Conservation (phyloP, 2,329 filamentous ascomycete species). For the Botrytis cinerea region DNA sequence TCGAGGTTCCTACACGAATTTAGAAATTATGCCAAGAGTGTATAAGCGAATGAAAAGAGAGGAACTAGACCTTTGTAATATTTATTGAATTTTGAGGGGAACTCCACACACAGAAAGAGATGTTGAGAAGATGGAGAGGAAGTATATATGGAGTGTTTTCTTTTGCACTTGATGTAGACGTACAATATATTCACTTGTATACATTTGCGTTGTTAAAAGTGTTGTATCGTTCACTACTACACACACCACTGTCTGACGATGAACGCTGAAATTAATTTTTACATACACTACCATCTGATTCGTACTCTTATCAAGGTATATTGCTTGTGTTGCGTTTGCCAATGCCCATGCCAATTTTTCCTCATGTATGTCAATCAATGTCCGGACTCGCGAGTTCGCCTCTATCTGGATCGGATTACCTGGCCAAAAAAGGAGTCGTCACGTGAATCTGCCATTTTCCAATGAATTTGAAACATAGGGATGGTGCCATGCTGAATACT, state of each 20-base stretch:
- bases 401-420: not conserved
- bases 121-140: not conserved
- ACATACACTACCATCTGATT: conserved; percentile 11
- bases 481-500: not conserved
- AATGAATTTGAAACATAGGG: conserved; percentile 1
- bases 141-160: not conserved
- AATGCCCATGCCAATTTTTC: not conserved
- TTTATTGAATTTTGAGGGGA: conserved; percentile 16
- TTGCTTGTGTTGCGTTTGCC: not conserved
- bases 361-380: not conserved
- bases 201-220: not conserved
- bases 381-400: not conserved
- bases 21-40: conserved; percentile 29
- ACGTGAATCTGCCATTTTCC: conserved; percentile 1
- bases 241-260: not conserved
- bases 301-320: not conserved
- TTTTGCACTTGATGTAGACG: not conserved
- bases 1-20: conserved; percentile 23
- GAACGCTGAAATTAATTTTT: not conserved
- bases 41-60: conserved; percentile 22
- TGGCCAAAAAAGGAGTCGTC: conserved; percentile 16
- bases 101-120: not conserved
- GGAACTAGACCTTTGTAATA: conserved; percentile 19
- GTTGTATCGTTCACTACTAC: not conserved
- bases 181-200: not conserved